Evolutionary conservation across 768 basidiomycete genomes (phyloP).

Genomic region (Hydnomerulius pinastri): DNA sequence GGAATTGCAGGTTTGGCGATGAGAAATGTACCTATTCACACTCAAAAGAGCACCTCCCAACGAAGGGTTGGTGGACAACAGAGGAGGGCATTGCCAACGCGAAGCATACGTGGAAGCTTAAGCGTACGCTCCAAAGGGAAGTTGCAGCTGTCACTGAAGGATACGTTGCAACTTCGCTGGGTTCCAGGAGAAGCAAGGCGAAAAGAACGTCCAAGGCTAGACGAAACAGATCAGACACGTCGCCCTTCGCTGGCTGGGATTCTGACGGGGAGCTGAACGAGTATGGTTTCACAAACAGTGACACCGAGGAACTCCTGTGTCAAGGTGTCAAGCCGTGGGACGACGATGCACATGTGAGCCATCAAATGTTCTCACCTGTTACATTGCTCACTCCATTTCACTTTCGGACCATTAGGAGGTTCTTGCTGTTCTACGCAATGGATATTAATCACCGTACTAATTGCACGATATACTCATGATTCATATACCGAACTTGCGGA

Average conservation of each 20-base stretch:
- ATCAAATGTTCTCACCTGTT: not conserved
- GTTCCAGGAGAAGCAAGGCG: not conserved
- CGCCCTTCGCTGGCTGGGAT: not conserved
- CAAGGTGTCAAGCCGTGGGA: conserved; percentile 50
- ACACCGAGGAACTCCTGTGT: conserved; percentile 35
- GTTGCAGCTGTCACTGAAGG: not conserved
- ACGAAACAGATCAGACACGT: conserved; percentile 3
- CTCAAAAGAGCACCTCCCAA: conserved; percentile 43
- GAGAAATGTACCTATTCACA: conserved; percentile 51
- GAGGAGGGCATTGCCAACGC: conserved; percentile 4
- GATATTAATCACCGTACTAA: not conserved
- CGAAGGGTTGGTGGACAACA: conserved; percentile 48
- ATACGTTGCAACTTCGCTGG: not conserved
- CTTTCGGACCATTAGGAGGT: conserved; percentile 16
- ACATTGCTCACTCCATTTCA: not conserved
- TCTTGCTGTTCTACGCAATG: conserved; percentile 6
- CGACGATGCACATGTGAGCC: conserved; percentile 41
- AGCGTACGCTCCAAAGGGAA: not conserved
- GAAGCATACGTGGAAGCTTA: conserved; percentile 4
- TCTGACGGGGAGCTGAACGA: not conserved
- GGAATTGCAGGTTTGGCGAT: conserved; percentile 39
- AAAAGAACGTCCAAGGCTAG: not conserved
- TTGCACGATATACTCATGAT: not conserved
- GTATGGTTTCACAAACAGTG: conserved; percentile 32
- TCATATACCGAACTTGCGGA: too few relatives aligned